Evolutionary conservation across 768 basidiomycete genomes (phyloP).

Genomic region (Dacryopinax spathularia): DNA sequence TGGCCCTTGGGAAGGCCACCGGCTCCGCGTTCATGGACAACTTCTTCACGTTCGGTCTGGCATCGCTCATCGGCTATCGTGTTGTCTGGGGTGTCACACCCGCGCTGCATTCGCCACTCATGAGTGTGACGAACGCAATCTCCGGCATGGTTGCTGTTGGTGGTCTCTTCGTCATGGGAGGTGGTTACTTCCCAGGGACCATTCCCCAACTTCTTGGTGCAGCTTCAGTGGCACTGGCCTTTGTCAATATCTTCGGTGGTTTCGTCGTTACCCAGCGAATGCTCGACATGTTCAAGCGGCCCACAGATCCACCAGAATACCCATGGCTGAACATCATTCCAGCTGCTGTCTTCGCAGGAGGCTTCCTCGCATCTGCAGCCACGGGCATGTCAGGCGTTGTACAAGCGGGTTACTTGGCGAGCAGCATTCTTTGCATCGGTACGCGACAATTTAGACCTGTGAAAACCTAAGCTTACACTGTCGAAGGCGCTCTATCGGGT

Average conservation of each 20-base stretch:
- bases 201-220: constrained; percentile 69
- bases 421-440: constrained; percentile 79
- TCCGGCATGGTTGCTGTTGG: constrained; percentile 77
- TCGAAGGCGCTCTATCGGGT: constrained; percentile 59
- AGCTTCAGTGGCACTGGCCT: constrained; percentile 70
- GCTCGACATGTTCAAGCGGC: constrained; percentile 85
- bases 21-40: constrained; percentile 75
- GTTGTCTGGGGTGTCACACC: constrained; percentile 85
- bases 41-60: constrained; percentile 79
- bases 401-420: constrained; percentile 74
- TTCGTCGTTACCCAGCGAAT: constrained; percentile 84
- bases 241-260: constrained; percentile 77
- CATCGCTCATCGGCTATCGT: constrained; percentile 72
- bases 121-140: constrained; percentile 84
- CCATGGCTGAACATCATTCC: constrained; percentile 70
- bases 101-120: constrained; percentile 75
- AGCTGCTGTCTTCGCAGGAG: constrained; percentile 67
- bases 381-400: constrained; percentile 77
- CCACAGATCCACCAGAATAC: constrained; percentile 78
- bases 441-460: constrained; percentile 4
- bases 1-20: constrained; percentile 67
- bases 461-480: neutral
- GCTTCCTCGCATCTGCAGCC: constrained; percentile 65
- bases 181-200: constrained; percentile 68
- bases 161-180: constrained; percentile 83